These are phyloP conservation scores for Rhizophlyctis rosea DNA, from an alignment of 192 early-diverging fungal genomes.

Conservation along the genomic window DNA sequence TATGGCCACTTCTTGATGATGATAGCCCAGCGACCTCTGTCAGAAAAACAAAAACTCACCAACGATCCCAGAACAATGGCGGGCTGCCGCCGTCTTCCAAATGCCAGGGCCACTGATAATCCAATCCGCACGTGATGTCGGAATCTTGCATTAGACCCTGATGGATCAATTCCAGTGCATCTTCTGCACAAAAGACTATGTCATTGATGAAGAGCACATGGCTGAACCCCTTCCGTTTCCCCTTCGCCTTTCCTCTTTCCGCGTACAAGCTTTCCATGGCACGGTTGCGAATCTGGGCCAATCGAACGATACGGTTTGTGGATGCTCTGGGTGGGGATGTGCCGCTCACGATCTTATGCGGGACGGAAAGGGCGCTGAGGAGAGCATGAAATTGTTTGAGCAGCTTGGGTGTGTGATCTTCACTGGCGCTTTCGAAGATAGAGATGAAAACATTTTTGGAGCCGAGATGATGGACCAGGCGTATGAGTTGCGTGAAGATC, in stretches of 20 bases:
- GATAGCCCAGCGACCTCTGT: too few species aligned
- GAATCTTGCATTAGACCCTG: neutral
- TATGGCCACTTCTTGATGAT: too few species aligned
- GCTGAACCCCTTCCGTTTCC: too few species aligned
- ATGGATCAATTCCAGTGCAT: neutral
- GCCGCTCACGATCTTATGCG: slow-evolving; percentile 29
- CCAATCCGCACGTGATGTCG: slow-evolving; percentile 6
- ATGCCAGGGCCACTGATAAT: neutral
- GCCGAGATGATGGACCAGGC: slow-evolving; percentile 33
- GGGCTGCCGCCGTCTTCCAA: neutral
- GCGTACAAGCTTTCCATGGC: slow-evolving; percentile 38
- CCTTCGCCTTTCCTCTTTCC: neutral
- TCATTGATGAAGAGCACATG: slow-evolving; percentile 2
- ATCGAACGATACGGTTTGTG: slow-evolving; percentile 42
- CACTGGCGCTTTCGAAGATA: slow-evolving; percentile 47
- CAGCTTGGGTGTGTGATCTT: slow-evolving; percentile 36
- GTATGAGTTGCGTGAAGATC: slow-evolving; percentile 35
- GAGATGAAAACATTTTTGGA: slow-evolving; percentile 34
- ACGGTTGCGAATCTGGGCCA: slow-evolving; percentile 43
- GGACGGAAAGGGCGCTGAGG: slow-evolving; percentile 22
- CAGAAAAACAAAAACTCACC: too few species aligned
- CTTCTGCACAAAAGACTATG: neutral
- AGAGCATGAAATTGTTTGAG: slow-evolving; percentile 18
- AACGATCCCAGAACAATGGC: neutral
- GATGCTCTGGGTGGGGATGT: neutral